phyloP scores from a whole-genome alignment of 2,329 filamentous ascomycete genomes.

The Aspergillus cejpii region DNA sequence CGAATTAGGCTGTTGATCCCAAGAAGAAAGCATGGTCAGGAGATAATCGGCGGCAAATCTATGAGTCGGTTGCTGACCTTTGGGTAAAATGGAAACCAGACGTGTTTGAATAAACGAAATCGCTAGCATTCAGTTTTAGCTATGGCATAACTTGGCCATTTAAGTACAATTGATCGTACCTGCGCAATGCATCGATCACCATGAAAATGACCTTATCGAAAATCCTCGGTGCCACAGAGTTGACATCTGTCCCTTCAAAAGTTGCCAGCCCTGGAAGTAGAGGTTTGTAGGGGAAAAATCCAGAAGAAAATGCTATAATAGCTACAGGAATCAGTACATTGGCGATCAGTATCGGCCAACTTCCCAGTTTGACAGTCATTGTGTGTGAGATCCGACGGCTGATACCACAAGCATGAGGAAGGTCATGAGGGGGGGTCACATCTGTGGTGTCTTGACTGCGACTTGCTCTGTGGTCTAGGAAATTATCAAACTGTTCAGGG shows the following conservation, averaged over 20 bases:
- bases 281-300: slow-evolving; percentile 97
- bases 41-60: not conserved
- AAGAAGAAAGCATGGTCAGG: slow-evolving; percentile 7
- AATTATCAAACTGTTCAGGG: not conserved
- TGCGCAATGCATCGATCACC: slow-evolving; percentile 92
- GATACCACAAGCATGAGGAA: not conserved
- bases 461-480: not conserved
- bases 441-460: not conserved
- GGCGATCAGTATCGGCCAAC: slow-evolving; percentile 51
- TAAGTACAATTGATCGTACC: slow-evolving; percentile 46
- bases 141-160: slow-evolving; percentile 10
- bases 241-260: slow-evolving; percentile 49
- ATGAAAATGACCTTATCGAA: slow-evolving; percentile 94
- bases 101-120: slow-evolving; percentile 77
- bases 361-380: slow-evolving; percentile 25
- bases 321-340: slow-evolving; percentile 73
- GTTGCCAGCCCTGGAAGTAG: slow-evolving; percentile 77
- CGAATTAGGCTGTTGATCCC: slow-evolving; percentile 62
- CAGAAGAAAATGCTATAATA: slow-evolving; percentile 70
- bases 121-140: slow-evolving; percentile 49
- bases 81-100: slow-evolving; percentile 88
- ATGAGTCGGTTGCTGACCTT: slow-evolving; percentile 48
- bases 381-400: slow-evolving; percentile 4
- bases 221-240: slow-evolving; percentile 54
- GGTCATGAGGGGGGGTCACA: not conserved